These are phyloP conservation scores for Spiromastix sp. DNA, from an alignment of 2,329 filamentous ascomycete species.

Conservation along the genomic window DNA sequence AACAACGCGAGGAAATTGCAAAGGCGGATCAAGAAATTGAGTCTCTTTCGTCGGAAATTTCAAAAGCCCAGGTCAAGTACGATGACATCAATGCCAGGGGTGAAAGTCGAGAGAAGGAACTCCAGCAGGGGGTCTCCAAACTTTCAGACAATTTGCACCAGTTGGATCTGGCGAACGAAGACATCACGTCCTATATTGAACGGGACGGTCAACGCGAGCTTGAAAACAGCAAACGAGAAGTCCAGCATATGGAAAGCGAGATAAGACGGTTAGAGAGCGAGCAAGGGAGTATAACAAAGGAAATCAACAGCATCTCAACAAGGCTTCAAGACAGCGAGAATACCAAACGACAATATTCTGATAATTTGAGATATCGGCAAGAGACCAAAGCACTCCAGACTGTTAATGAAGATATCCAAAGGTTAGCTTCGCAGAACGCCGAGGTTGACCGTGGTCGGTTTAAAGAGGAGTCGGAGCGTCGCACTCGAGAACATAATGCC, in stretches of 20 bases:
- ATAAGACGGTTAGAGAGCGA: conserved; percentile 58
- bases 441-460: conserved; percentile 72
- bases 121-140: conserved; percentile 59
- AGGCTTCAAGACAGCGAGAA: conserved; percentile 70
- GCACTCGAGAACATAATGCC: conserved; percentile 58
- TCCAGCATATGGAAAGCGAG: conserved; percentile 55
- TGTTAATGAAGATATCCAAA: conserved; percentile 58
- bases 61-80: conserved; percentile 62
- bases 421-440: conserved; percentile 69
- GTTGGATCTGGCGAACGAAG: conserved; percentile 61
- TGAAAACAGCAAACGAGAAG: conserved; percentile 56
- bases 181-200: conserved; percentile 71
- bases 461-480: conserved; percentile 54
- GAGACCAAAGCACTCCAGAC: conserved; percentile 57
- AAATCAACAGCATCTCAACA: conserved; percentile 67
- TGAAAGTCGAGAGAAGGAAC: conserved; percentile 59
- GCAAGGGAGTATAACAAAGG: conserved; percentile 53
- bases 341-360: conserved; percentile 74
- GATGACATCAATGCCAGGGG: conserved; percentile 67
- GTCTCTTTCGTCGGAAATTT: conserved; percentile 62
- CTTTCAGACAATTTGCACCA: conserved; percentile 67
- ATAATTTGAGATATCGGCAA: conserved; percentile 80
- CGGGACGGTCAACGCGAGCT: conserved; percentile 65
- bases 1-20: conserved; percentile 61
- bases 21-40: conserved; percentile 63